Conservation (phyloP, 306 rosid species). For the Sicyos edulis region DNA sequence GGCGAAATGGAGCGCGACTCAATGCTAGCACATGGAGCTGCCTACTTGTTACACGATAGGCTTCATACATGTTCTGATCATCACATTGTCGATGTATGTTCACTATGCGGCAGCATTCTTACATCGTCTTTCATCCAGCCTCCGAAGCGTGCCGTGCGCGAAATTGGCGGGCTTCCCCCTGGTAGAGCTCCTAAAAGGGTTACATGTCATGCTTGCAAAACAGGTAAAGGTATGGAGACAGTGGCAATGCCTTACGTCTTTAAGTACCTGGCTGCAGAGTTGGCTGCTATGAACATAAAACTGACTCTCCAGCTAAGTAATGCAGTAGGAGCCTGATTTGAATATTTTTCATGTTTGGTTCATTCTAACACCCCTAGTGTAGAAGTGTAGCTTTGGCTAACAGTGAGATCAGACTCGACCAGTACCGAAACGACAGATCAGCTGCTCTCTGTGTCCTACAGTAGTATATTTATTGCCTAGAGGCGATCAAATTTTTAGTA, state of each 20-base stretch:
- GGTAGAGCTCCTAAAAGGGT: constrained; percentile 54
- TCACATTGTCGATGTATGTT: constrained; percentile 88
- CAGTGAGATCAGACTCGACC: background rate
- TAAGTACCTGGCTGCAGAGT: constrained; percentile 83
- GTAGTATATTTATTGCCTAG: background rate
- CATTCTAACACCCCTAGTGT: background rate
- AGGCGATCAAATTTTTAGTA: constrained; percentile 1
- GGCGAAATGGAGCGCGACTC: constrained; percentile 99
- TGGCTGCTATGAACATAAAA: constrained; percentile 91
- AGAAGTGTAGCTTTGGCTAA: background rate
- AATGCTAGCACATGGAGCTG: constrained; percentile 94
- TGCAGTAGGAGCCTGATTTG: constrained; percentile 31
- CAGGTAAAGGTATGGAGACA: constrained; percentile 84
- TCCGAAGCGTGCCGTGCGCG: constrained; percentile 36
- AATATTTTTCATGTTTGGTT: background rate
- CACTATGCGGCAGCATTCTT: constrained; percentile 78
- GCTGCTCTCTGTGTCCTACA: background rate
- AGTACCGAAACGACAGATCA: background rate
- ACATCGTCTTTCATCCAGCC: constrained; percentile 49
- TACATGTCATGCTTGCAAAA: constrained; percentile 57
- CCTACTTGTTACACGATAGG: constrained; percentile 83
- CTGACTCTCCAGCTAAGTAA: constrained; percentile 58
- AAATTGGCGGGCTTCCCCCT: constrained; percentile 60
- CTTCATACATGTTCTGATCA: constrained; percentile 87
- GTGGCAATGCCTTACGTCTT: constrained; percentile 94